Evolutionary conservation across 2,329 filamentous ascomycete genomes (phyloP).

Genomic region (Fusarium penzigii): DNA sequence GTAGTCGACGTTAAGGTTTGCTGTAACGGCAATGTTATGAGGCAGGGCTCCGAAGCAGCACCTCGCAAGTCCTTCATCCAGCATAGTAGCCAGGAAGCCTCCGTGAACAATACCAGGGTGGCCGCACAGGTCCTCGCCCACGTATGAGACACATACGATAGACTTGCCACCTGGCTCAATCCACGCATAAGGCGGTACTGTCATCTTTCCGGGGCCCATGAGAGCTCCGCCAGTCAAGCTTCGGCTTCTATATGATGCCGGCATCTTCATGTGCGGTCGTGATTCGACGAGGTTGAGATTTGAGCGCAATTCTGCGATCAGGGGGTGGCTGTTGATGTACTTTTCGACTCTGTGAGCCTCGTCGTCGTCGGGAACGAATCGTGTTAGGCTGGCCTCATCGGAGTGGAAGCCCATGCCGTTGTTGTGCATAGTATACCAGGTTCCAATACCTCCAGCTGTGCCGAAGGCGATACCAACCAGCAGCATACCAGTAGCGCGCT

Average conservation of each 20-base stretch:
- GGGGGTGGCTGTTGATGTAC: conserved; percentile 72
- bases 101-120: conserved; percentile 92
- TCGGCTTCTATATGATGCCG: conserved; percentile 64
- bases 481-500: conserved; percentile 25
- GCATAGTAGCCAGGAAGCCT: conserved; percentile 84
- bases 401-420: conserved; percentile 42
- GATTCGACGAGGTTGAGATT: conserved; percentile 71
- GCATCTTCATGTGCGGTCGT: conserved; percentile 86
- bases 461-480: conserved; percentile 34
- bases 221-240: conserved; percentile 84
- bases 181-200: conserved; percentile 80
- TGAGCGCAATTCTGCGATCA: conserved; percentile 68
- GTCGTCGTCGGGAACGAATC: conserved; percentile 61
- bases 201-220: conserved; percentile 71
- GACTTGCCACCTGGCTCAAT: conserved; percentile 68
- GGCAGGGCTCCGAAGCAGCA: conserved; percentile 89
- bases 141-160: conserved; percentile 71
- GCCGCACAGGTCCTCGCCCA: conserved; percentile 80
- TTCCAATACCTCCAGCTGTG: conserved; percentile 34
- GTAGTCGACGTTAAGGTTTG: conserved; percentile 82
- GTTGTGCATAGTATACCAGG: conserved; percentile 38
- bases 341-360: conserved; percentile 64
- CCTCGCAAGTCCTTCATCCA: conserved; percentile 86
- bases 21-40: conserved; percentile 83
- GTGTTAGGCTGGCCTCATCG: conserved; percentile 71